phyloP scores from a whole-genome alignment of 345 rosid species.

The Luvunga scandens region DNA sequence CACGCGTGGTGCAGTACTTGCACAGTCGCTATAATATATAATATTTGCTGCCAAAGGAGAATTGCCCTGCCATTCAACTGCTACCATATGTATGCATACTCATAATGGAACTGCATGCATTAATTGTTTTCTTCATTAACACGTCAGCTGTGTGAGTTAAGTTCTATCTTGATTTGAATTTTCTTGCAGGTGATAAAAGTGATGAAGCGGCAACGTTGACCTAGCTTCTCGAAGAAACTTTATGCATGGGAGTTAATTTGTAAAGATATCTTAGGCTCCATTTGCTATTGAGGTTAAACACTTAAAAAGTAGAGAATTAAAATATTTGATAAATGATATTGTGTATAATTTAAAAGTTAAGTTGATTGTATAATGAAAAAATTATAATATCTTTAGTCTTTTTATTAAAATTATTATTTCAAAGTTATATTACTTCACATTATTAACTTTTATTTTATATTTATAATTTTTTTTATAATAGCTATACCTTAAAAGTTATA shows the following conservation, averaged over 20 bases:
- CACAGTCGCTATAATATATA: background rate
- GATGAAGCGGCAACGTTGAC: background rate
- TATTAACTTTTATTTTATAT: no score
- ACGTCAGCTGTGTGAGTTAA: background rate
- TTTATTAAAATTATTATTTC: no score
- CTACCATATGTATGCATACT: background rate
- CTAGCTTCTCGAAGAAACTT: background rate
- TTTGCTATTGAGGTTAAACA: no score
- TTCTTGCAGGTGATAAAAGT: background rate
- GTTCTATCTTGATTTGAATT: background rate
- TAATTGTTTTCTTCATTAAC: constrained; percentile 3
- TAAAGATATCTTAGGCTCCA: no score
- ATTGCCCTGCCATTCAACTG: constrained; percentile 41
- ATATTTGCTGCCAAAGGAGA: constrained; percentile 41
- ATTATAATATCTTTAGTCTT: no score
- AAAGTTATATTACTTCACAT: no score
- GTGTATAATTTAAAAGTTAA: accelerated
- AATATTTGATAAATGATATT: no score
- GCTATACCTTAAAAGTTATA: no score
- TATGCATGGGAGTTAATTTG: background rate
- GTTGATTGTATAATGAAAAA: no score
- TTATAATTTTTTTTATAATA: no score
- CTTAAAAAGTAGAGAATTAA: no score
- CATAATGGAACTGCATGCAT: background rate
- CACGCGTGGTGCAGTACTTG: no score